phyloP scores from a whole-genome alignment of 768 basidiomycete species.

The Chiua virens region DNA sequence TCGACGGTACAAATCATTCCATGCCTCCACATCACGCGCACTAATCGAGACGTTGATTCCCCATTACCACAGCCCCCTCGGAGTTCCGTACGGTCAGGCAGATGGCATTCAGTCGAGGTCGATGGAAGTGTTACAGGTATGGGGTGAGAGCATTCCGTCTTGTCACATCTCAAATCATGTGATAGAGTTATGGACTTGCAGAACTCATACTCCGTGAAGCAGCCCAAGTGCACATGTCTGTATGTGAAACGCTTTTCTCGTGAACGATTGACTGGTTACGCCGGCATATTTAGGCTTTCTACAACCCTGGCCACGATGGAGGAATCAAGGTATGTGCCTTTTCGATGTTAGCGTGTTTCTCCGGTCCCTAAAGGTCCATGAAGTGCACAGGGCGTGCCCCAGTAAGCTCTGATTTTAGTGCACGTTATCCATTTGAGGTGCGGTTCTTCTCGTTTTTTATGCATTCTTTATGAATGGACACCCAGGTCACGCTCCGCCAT shows the following conservation, averaged over 20 bases:
- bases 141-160: neutral
- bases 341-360: too few species aligned
- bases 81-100: slow-evolving; percentile 49
- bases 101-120: slow-evolving; percentile 59
- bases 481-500: slow-evolving; percentile 39
- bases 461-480: neutral
- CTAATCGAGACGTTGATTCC: neutral
- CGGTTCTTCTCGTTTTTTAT: too few species aligned
- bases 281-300: slow-evolving; percentile 56
- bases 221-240: slow-evolving; percentile 68
- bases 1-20: too few species aligned
- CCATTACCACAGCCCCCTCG: slow-evolving; percentile 33
- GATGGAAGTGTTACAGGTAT: slow-evolving; percentile 52
- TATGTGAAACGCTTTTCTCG: slow-evolving; percentile 32
- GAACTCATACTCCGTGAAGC: slow-evolving; percentile 63
- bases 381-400: slow-evolving; percentile 40
- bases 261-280: neutral
- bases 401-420: slow-evolving; percentile 43
- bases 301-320: slow-evolving; percentile 61
- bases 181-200: slow-evolving; percentile 74
- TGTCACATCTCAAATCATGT: neutral
- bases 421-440: too few species aligned
- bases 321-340: slow-evolving; percentile 41
- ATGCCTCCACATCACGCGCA: too few species aligned
- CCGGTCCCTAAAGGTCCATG: too few species aligned